These are phyloP conservation scores for Ephemerocybe angulata DNA, from an alignment of 768 basidiomycete species.

Conservation along the genomic window DNA sequence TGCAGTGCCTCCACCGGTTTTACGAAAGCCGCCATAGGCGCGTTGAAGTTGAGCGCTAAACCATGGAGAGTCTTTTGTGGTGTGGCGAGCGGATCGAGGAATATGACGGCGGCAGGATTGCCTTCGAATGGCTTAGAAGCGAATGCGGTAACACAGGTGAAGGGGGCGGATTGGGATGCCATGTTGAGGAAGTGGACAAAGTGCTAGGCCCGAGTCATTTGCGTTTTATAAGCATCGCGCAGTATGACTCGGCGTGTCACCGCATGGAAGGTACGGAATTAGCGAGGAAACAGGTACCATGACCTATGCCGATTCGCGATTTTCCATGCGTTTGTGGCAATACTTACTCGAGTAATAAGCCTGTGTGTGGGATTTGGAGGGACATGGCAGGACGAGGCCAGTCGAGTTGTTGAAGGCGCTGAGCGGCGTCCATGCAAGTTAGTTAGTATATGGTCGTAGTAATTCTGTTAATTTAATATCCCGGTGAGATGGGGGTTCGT, in stretches of 20 bases:
- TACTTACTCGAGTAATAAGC: too few relatives aligned
- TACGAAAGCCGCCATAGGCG: conserved; percentile 40
- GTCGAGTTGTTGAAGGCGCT: too few relatives aligned
- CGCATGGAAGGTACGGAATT: too few relatives aligned
- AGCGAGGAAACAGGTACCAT: too few relatives aligned
- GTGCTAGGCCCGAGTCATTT: background rate
- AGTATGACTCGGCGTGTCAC: background rate
- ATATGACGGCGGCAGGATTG: conserved; percentile 42
- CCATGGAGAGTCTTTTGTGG: conserved; percentile 27
- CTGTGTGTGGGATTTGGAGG: too few relatives aligned
- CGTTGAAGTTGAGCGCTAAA: conserved; percentile 42
- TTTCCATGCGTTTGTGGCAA: too few relatives aligned
- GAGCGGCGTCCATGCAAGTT: too few relatives aligned
- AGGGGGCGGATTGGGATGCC: conserved; percentile 18
- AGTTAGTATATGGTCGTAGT: too few relatives aligned
- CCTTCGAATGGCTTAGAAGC: conserved; percentile 38
- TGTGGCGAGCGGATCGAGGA: conserved; percentile 26
- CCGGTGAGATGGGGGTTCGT: too few relatives aligned
- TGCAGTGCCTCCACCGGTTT: conserved; percentile 20
- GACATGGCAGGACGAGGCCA: too few relatives aligned
- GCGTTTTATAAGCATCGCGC: background rate
- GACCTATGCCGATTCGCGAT: too few relatives aligned
- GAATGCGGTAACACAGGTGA: conserved; percentile 42
- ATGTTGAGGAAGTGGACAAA: background rate
- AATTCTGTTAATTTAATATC: too few relatives aligned